Percentiles rank a stretch among this genome's conserved stretches.
These are phyloP conservation scores for Urochloa ruziziensis DNA, from an alignment of 176 grass and related monocot genomes.

Conservation along the genomic window DNA sequence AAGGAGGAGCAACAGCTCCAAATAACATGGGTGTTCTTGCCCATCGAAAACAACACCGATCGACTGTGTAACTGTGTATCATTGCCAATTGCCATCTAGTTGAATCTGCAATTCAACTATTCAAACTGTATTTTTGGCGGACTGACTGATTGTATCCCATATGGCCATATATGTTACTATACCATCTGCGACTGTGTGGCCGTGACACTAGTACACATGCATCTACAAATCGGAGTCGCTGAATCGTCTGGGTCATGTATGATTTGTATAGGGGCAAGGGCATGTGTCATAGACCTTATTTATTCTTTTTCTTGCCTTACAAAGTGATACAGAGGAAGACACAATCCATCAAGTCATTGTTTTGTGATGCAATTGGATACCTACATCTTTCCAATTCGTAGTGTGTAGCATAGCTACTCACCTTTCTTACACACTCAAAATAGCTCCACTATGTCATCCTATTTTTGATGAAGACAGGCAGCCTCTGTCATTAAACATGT, in stretches of 20 bases:
- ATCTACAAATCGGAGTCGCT: background rate
- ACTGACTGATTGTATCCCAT: background rate
- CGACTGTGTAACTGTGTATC: too few relatives aligned
- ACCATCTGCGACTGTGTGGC: background rate
- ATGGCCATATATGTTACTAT: too few relatives aligned
- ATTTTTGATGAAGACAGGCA: background rate
- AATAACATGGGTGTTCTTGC: background rate
- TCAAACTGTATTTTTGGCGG: background rate
- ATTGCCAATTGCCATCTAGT: background rate
- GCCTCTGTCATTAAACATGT: too few relatives aligned
- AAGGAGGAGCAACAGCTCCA: background rate
- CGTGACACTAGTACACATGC: background rate
- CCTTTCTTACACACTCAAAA: background rate
- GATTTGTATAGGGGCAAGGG: background rate
- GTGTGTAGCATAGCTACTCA: background rate
- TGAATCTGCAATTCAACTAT: background rate
- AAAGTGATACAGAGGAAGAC: too few relatives aligned
- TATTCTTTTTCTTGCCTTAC: background rate
- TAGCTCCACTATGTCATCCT: background rate
- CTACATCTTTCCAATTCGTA: too few relatives aligned
- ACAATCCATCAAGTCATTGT: background rate
- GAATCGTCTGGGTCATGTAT: background rate
- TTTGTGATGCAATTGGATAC: background rate
- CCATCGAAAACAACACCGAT: background rate
- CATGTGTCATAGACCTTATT: background rate